A percentile compares a stretch with the other conserved stretches of the same genome.
Evolutionary conservation across 257 asterid species (phyloP).

Genomic region (Solanum neorickii): DNA sequence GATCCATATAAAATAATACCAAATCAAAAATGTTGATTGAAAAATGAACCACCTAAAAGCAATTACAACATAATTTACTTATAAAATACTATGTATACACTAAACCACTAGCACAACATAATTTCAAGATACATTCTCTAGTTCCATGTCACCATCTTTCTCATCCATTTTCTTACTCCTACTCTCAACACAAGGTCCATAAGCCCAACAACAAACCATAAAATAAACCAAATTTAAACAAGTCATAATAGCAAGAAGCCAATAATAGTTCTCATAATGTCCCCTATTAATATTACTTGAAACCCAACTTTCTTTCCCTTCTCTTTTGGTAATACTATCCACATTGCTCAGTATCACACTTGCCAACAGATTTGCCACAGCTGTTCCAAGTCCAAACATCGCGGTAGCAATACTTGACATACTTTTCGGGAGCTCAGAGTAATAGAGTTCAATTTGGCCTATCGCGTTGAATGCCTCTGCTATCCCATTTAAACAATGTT

Average conservation of each 20-base stretch:
- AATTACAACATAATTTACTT: neutral
- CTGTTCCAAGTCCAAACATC: constrained; percentile 44
- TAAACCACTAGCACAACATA: neutral
- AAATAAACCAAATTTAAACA: constrained; percentile 27
- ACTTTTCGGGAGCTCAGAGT: constrained; percentile 46
- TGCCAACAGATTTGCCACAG: constrained; percentile 37
- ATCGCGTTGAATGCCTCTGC: constrained; percentile 58
- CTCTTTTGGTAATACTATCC: constrained; percentile 17
- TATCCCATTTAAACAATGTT: constrained; percentile 33
- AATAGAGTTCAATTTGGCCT: constrained; percentile 51
- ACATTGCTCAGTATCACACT: constrained; percentile 36
- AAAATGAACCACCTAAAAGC: neutral
- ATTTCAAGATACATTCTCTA: constrained; percentile 2
- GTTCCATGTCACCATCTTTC: constrained; percentile 2
- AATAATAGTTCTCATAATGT: constrained; percentile 47
- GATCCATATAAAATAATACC: neutral
- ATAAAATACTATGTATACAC: neutral
- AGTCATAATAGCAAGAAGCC: constrained; percentile 40
- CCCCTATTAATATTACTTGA: constrained; percentile 42
- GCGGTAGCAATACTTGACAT: constrained; percentile 55
- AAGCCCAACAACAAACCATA: constrained; percentile 38
- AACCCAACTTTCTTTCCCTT: constrained; percentile 51
- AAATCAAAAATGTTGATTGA: neutral
- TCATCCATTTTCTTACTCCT: constrained; percentile 1
- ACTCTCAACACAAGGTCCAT: constrained; percentile 36